These are phyloP conservation scores for Canavalia gladiata DNA, from an alignment of 306 rosid species.

Conservation along the genomic window DNA sequence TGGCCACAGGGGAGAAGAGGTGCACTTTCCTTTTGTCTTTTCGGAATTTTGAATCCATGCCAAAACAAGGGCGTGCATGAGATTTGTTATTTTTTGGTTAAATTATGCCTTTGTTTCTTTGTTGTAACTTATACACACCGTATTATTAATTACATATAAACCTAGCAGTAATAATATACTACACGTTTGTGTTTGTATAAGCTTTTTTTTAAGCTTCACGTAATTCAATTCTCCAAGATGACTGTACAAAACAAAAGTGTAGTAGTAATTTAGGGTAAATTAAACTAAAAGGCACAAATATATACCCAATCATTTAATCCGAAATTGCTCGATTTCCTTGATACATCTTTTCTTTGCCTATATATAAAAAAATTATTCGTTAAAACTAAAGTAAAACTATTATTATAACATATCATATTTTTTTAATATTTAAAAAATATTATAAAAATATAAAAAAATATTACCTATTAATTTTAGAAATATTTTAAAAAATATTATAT, in stretches of 20 bases:
- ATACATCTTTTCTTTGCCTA: no score
- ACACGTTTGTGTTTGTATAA: constrained; percentile 1
- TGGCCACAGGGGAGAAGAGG: neutral
- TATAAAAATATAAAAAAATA: no score
- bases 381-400: no score
- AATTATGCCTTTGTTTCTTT: constrained; percentile 38
- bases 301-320: no score
- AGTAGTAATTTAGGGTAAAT: neutral
- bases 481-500: no score
- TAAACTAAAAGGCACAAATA: neutral
- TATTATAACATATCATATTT: no score
- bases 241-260: neutral
- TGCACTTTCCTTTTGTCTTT: constrained; percentile 44
- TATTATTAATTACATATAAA: neutral
- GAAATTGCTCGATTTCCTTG: no score
- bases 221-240: neutral
- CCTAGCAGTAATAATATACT: neutral
- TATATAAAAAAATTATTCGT: no score
- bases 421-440: no score
- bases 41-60: constrained; percentile 21
- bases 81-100: constrained; percentile 42
- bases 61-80: constrained; percentile 29
- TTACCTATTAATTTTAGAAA: no score
- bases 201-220: neutral
- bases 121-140: constrained; percentile 1